Evolutionary conservation across 345 rosid genomes (phyloP), one percentile per base, ranked within the genome.

Genomic region (Murraya paniculata): DNA sequence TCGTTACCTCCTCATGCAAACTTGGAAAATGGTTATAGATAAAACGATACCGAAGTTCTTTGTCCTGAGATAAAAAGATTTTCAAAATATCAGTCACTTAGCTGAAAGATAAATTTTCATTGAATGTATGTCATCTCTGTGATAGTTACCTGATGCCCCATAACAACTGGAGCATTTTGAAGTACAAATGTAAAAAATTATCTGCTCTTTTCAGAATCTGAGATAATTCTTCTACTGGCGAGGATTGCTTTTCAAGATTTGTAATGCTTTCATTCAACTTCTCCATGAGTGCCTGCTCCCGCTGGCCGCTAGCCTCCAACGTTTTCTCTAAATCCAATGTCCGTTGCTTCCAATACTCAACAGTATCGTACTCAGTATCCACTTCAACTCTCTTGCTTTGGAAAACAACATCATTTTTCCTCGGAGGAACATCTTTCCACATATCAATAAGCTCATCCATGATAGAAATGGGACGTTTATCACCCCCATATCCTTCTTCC

Each of bases 21-120:
- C 90, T 88, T 22, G 98, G 98, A 79, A 89, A 95, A 86, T 93
- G 94, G 77, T 95, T 95, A 82, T 92, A 95, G 82, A 95, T 95
- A 78, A 95, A 95, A 59, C 97, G 92, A 83, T 93, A 95, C 14
- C 91, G 87, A 64, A 93, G 82, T 74, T 95, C 99, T 79, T 91
- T 92, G 80, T 95, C 99, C 96, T 95, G 98, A 94, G 67, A 85
- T 75, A 70, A 50, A 28, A 59, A 62, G 5, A 41, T 21, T 8
- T 45, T 7, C 13, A 55, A 59, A 6, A 30, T 19, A 31, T 78
- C 28, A 80, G 65, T 25, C 66, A 58, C 66, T 28, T 16, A 82
- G 61, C 60, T 71, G 59, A 68, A 71, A 74, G 39, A 77, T 75
- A 5, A 8, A 18, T 31, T 36, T 28, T 57, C 48, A 27, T 22